Conservation (phyloP, 78 protist genomes). For the Dictyostelium firmibasis region DNA sequence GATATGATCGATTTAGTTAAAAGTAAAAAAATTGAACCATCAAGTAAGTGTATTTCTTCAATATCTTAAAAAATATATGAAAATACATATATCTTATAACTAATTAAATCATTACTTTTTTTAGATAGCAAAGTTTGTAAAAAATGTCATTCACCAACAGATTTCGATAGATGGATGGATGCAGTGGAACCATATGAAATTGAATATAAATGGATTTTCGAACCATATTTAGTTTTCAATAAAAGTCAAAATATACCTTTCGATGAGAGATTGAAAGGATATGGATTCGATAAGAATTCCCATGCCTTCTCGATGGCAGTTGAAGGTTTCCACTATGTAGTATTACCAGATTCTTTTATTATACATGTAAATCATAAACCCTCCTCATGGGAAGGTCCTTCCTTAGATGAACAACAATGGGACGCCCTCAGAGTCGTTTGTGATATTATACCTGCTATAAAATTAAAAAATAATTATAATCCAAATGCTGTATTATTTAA, state of each 20-base stretch:
- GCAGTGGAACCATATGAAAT: slow-evolving; percentile 20
- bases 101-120: background rate
- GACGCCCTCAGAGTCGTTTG: slow-evolving; percentile 33
- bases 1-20: background rate
- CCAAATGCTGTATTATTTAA: background rate
- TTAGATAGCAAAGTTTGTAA: slow-evolving; percentile 29
- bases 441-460: background rate
- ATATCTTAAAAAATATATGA: background rate
- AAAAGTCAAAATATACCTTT: background rate
- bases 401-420: slow-evolving; percentile 43
- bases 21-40: background rate
- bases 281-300: slow-evolving; percentile 67
- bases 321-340: slow-evolving; percentile 24
- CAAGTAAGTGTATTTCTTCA: no score
- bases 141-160: slow-evolving; percentile 63
- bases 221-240: slow-evolving; percentile 54
- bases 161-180: slow-evolving; percentile 1
- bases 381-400: slow-evolving; percentile 58
- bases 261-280: slow-evolving; percentile 68
- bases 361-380: slow-evolving; percentile 44
- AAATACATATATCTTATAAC: background rate
- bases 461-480: background rate
- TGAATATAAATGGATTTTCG: slow-evolving; percentile 56
- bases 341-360: slow-evolving; percentile 49
- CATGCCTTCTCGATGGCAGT: slow-evolving; percentile 51